Conservation (phyloP, 2,329 filamentous ascomycete genomes). For the Fusarium coffeatum region DNA sequence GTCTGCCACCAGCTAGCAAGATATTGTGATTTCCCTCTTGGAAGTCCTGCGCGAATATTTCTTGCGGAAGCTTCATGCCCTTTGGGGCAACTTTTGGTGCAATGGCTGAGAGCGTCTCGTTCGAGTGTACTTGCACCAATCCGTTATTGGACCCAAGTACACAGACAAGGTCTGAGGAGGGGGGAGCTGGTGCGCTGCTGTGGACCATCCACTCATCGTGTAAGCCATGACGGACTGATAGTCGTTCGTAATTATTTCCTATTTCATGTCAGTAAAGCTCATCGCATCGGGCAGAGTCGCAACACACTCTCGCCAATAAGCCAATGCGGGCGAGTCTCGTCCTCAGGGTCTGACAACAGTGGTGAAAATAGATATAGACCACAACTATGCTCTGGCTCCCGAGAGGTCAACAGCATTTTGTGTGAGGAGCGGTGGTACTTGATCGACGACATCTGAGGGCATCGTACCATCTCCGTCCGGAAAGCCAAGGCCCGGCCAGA, state of each 20-base stretch:
- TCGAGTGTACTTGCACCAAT: constrained; percentile 54
- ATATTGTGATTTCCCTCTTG: constrained; percentile 57
- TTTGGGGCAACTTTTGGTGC: constrained; percentile 41
- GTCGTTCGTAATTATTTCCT: constrained; percentile 51
- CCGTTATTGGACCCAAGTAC: constrained; percentile 62
- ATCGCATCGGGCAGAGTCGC: neutral
- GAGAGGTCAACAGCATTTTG: constrained; percentile 58
- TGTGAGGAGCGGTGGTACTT: constrained; percentile 58
- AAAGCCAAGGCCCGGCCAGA: constrained; percentile 39
- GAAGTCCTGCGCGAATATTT: constrained; percentile 64
- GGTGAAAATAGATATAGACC: constrained; percentile 56
- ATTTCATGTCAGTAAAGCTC: neutral
- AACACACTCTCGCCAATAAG: constrained; percentile 52
- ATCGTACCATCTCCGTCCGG: constrained; percentile 53
- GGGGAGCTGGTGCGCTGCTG: constrained; percentile 57
- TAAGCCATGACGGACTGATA: constrained; percentile 46
- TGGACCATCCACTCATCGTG: constrained; percentile 52
- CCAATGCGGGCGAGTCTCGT: constrained; percentile 52
- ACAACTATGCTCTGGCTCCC: constrained; percentile 47
- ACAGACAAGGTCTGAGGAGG: constrained; percentile 56
- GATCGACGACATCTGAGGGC: constrained; percentile 59
- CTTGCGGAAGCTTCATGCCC: constrained; percentile 41
- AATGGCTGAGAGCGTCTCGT: constrained; percentile 52
- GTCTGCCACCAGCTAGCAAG: constrained; percentile 64
- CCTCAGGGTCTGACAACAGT: constrained; percentile 43